Conservation (phyloP, 2,329 filamentous ascomycete species). For the Gremmenia infestans region DNA sequence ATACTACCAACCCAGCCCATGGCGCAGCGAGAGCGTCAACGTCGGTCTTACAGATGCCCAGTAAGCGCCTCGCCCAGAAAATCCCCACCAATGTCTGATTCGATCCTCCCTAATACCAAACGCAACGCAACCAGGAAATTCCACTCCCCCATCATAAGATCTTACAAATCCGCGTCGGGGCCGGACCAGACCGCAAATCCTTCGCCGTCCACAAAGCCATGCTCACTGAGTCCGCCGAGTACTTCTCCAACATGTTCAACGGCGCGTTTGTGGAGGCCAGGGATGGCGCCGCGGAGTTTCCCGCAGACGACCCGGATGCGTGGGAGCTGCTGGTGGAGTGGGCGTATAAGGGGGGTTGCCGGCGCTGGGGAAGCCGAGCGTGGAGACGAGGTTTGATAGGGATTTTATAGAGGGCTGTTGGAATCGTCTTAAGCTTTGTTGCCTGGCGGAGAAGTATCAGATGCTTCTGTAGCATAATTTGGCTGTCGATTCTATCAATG, state of each 20-base stretch:
- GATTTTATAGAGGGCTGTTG: background rate
- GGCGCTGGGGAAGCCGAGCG: background rate
- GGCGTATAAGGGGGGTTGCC: conserved; percentile 1
- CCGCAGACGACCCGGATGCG: conserved; percentile 2
- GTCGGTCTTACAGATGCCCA: no score
- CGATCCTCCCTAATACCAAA: no score
- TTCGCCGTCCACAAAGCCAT: conserved; percentile 5
- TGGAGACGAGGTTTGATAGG: background rate
- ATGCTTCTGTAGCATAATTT: conserved; percentile 4
- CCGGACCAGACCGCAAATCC: no score
- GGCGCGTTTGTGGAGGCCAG: background rate
- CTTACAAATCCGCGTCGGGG: no score
- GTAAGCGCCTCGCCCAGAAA: no score
- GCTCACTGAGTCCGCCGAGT: conserved; percentile 4
- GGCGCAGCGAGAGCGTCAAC: no score
- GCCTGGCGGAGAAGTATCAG: conserved; percentile 6
- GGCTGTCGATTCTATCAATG: conserved; percentile 2
- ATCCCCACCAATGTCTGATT: no score
- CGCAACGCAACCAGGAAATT: no score
- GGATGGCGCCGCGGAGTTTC: background rate
- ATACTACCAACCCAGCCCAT: no score
- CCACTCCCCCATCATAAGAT: no score
- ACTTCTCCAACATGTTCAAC: conserved; percentile 10
- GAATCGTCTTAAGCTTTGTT: conserved; percentile 2
- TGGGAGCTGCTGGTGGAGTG: conserved; percentile 4